Percentiles rank a stretch among this genome's conserved stretches.
Evolutionary conservation across 495 filamentous ascomycete genomes (phyloP).

Genomic region (Evernia prunastri): DNA sequence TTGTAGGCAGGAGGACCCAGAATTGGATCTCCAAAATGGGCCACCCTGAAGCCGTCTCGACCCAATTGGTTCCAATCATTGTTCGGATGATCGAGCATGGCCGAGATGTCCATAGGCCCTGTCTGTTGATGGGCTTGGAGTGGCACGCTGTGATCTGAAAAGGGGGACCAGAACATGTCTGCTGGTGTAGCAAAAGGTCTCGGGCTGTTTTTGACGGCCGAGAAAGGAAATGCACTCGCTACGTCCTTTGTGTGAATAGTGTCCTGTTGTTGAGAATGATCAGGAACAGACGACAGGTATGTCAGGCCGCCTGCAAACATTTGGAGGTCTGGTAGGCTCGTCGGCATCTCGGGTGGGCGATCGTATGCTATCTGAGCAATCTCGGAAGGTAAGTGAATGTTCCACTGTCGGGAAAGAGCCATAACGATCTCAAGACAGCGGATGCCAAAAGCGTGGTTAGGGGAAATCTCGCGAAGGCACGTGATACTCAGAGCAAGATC

Average conservation of each 20-base stretch:
- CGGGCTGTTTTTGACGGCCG: not conserved
- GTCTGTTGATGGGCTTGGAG: slow-evolving; percentile 5
- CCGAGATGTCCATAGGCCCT: slow-evolving; percentile 21
- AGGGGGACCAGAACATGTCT: slow-evolving; percentile 27
- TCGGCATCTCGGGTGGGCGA: not conserved
- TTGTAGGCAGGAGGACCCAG: not conserved
- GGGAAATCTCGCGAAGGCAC: slow-evolving; percentile 26
- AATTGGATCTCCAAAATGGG: not conserved
- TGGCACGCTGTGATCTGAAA: slow-evolving; percentile 24
- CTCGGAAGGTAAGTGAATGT: slow-evolving; percentile 26
- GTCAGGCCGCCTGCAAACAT: not conserved
- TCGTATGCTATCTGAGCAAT: slow-evolving; percentile 2
- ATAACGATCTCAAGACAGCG: slow-evolving; percentile 25
- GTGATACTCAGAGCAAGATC: slow-evolving; percentile 26
- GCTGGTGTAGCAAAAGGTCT: not conserved
- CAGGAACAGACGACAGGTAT: not conserved
- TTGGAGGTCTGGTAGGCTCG: not conserved
- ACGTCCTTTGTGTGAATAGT: not conserved
- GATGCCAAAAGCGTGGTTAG: slow-evolving; percentile 21
- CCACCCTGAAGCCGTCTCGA: slow-evolving; percentile 26
- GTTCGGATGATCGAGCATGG: slow-evolving; percentile 14
- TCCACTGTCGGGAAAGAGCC: slow-evolving; percentile 30
- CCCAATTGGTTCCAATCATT: slow-evolving; percentile 22
- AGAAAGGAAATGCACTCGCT: not conserved
- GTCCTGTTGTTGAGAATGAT: not conserved